A percentile compares a stretch with the other conserved stretches of the same genome.
phyloP scores from a whole-genome alignment of 2,329 filamentous ascomycete species.

The Venturia asperata region DNA sequence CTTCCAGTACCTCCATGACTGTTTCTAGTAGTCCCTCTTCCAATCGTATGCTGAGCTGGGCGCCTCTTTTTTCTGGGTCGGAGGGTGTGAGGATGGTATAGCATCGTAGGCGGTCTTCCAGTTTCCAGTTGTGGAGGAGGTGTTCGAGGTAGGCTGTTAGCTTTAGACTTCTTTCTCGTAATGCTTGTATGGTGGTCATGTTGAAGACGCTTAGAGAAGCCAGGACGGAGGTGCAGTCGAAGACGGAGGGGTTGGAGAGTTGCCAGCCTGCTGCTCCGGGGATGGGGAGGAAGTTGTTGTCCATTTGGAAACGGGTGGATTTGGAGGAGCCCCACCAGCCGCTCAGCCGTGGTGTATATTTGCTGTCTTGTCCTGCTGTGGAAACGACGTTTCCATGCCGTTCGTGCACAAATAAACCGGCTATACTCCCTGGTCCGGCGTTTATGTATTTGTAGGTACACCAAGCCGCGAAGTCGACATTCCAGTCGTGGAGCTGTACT shows the following conservation, averaged over 20 bases:
- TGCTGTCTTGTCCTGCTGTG: neutral
- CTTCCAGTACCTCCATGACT: conserved; percentile 57
- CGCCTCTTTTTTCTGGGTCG: conserved; percentile 61
- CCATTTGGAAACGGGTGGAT: conserved; percentile 71
- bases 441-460: conserved; percentile 96
- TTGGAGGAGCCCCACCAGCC: conserved; percentile 90
- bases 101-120: conserved; percentile 23
- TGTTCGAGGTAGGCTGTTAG: conserved; percentile 72
- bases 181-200: conserved; percentile 58
- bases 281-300: conserved; percentile 69
- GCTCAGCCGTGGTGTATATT: conserved; percentile 51
- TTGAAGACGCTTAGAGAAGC: conserved; percentile 69
- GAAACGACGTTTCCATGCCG: conserved; percentile 54
- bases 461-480: conserved; percentile 87
- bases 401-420: conserved; percentile 73
- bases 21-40: conserved; percentile 61
- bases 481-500: conserved; percentile 74
- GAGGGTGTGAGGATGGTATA: conserved; percentile 61
- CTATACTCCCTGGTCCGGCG: conserved; percentile 73
- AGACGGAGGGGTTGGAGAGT: conserved; percentile 72
- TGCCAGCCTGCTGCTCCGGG: conserved; percentile 75
- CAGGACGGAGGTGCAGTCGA: conserved; percentile 69
- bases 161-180: conserved; percentile 64
- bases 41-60: conserved; percentile 70
- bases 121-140: conserved; percentile 44